phyloP scores from a whole-genome alignment of 306 rosid genomes.

The Cucumis melo region DNA sequence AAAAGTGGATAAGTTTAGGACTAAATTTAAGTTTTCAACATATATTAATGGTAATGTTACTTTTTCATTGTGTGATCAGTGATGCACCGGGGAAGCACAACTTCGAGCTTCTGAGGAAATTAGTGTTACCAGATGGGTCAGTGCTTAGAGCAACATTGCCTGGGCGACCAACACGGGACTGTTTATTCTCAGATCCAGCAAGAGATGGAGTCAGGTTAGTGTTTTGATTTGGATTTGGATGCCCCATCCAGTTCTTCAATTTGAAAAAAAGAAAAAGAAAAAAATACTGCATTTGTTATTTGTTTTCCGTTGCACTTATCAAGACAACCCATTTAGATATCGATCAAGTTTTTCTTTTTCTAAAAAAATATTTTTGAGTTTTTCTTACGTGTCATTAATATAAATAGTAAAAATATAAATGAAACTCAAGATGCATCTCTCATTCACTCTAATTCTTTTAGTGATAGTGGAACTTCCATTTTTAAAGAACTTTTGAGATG shows the following conservation, averaged over 20 bases:
- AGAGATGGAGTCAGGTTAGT: constrained; percentile 51
- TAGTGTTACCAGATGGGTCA: constrained; percentile 73
- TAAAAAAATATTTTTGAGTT: too few relatives aligned
- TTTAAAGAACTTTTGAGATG: too few relatives aligned
- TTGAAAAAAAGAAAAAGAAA: too few relatives aligned
- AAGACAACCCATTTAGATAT: too few relatives aligned
- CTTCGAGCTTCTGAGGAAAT: constrained; percentile 52
- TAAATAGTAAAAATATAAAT: too few relatives aligned
- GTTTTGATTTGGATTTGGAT: not conserved
- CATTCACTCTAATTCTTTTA: too few relatives aligned
- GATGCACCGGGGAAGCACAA: constrained; percentile 83
- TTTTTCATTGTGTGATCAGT: constrained; percentile 13
- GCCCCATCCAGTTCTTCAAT: not conserved
- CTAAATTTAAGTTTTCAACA: not conserved
- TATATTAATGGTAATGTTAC: not conserved
- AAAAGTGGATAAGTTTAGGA: not conserved
- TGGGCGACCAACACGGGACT: constrained; percentile 77
- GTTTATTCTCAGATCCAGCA: constrained; percentile 74
- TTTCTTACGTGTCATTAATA: too few relatives aligned
- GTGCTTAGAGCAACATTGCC: constrained; percentile 70
- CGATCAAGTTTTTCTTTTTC: too few relatives aligned
- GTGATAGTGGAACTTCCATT: too few relatives aligned
- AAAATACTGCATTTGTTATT: too few relatives aligned
- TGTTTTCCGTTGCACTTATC: too few relatives aligned
- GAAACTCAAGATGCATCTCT: too few relatives aligned